phyloP scores from a whole-genome alignment of 768 basidiomycete genomes.

The Trametes punicea region DNA sequence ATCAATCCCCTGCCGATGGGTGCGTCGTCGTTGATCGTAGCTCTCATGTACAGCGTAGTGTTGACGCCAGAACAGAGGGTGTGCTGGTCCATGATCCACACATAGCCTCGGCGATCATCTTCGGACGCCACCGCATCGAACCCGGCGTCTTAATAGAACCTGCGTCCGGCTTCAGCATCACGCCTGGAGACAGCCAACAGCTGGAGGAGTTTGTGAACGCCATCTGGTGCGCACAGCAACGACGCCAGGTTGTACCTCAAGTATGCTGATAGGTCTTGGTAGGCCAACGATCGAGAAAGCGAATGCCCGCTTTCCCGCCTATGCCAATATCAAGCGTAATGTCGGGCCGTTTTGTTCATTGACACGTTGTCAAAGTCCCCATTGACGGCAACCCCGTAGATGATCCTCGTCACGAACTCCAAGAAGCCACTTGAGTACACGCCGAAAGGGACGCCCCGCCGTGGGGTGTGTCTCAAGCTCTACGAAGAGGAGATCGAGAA shows the following conservation, averaged over 20 bases:
- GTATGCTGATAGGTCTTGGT: neutral
- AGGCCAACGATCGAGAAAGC: constrained; percentile 30
- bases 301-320: constrained; percentile 26
- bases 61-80: constrained; percentile 27
- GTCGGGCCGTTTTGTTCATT: neutral
- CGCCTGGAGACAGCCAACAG: constrained; percentile 1
- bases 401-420: constrained; percentile 44
- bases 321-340: constrained; percentile 28
- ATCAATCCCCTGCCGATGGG: constrained; percentile 36
- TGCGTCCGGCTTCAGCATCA: constrained; percentile 1
- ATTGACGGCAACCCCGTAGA: constrained; percentile 34
- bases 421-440: constrained; percentile 44
- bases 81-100: constrained; percentile 25
- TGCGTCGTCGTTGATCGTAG: neutral
- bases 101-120: constrained; percentile 22
- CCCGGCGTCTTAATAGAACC: constrained; percentile 28
- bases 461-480: constrained; percentile 36
- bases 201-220: constrained; percentile 5
- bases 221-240: constrained; percentile 5
- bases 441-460: constrained; percentile 45
- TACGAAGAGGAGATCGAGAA: constrained; percentile 44
- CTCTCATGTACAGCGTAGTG: too few relatives aligned
- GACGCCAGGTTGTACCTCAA: neutral
- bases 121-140: constrained; percentile 22
- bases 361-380: neutral